These are phyloP conservation scores for Pyrenula aspistea DNA, from an alignment of 495 filamentous ascomycete genomes.

Conservation along the genomic window DNA sequence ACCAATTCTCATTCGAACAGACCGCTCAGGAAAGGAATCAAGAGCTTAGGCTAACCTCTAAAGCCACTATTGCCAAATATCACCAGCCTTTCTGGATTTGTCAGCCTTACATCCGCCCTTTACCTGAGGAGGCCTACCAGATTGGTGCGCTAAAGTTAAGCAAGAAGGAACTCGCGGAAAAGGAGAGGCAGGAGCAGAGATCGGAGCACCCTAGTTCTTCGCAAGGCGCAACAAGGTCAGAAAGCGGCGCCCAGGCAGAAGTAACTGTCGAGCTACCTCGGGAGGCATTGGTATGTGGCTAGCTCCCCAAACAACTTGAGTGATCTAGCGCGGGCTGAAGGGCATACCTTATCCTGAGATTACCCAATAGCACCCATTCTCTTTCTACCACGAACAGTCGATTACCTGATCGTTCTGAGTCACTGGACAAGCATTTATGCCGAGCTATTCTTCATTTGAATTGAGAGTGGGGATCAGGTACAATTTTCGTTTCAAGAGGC, in stretches of 20 bases:
- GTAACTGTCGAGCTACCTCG: constrained; percentile 20
- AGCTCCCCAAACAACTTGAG: no score
- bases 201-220: constrained; percentile 1
- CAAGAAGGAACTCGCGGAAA: constrained; percentile 31
- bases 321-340: no score
- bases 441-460: no score
- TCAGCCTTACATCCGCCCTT: constrained; percentile 77
- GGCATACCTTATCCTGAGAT: no score
- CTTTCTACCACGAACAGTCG: no score
- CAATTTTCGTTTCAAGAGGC: no score
- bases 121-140: constrained; percentile 79
- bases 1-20: constrained; percentile 30
- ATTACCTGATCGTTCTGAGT: no score
- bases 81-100: constrained; percentile 83
- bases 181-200: constrained; percentile 20
- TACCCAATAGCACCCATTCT: no score
- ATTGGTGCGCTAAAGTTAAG: constrained; percentile 64
- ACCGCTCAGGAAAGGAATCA: constrained; percentile 14
- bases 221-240: constrained; percentile 6
- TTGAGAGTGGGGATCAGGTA: no score
- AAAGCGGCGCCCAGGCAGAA: constrained; percentile 11
- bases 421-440: no score
- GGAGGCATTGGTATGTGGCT: constrained; percentile 31
- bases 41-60: constrained; percentile 33
- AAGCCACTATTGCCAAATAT: constrained; percentile 54